Base-by-base conservation (phyloP, 768 basidiomycete genomes). In the Mycena galopus region DNA sequence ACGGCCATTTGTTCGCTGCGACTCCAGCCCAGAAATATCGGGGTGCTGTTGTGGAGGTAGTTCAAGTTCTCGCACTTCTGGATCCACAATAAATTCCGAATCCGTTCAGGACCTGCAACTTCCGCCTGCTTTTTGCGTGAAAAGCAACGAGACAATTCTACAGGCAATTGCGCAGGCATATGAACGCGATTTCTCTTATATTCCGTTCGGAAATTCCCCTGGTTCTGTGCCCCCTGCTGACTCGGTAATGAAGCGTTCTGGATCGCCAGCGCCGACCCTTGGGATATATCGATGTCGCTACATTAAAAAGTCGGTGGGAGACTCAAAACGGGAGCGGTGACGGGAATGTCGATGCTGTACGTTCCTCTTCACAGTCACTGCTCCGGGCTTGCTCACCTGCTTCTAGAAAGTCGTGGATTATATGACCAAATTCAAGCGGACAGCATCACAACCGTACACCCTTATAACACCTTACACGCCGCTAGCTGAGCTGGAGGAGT, bases 131-230 rank as follows among this genome's bases (percentile, higher is more conserved):
- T 97, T 97, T 80, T 89, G 93, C 19, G 86, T 97, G 4, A 92
- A 93, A 10, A 83, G 87, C 14, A 86, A 87, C 69, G 95, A 95
- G 77, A 86, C 89, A 23, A 91, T 97, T 68, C 87, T 89, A 11
- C 86, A 88, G 27, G 96, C 94, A 1, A 89, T 97, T 32, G 95
- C 95, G 76, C 88, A 93, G 29, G 96, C 96, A 0, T 97, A 96
- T 76, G 96, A 98, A 75, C 91, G 96, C 37, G 96, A 98, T 79
- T 98, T 97, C 82, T 96, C 96, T 21, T 92, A 97, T 76, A 92
- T 97, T 72, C 96, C 96, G 96, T 97, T 63, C 57, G 83, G 73
- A 27, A 50, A 23, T 42, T 35, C 56, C 19, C 21, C 37, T 53
- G 19, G 27, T 8, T 35, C 12, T 14, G 9, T 55, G 44, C 35